phyloP scores from a whole-genome alignment of 257 asterid species.

The Euphrasia confusa region DNA sequence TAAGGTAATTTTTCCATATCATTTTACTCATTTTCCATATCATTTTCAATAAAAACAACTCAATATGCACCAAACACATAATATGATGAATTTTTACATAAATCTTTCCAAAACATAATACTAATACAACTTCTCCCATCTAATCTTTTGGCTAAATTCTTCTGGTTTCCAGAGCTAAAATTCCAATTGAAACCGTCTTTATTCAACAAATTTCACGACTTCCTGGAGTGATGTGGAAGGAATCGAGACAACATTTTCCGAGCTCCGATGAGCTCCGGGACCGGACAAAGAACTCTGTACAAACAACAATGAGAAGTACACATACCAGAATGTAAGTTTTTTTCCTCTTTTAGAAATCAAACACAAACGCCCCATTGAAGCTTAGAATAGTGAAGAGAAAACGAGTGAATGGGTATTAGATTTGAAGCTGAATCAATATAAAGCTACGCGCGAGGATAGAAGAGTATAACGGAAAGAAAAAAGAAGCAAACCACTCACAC shows the following conservation, averaged over 20 bases:
- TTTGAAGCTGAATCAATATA: too few species aligned
- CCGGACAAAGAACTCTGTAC: conserved; percentile 19
- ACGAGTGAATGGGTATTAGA: too few species aligned
- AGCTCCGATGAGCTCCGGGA: conserved; percentile 10
- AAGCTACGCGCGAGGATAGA: not conserved
- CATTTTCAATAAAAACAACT: too few species aligned
- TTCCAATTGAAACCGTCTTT: too few species aligned
- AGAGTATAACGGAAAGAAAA: not conserved
- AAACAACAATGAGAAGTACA: not conserved
- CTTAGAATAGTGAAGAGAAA: not conserved
- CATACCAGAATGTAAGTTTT: not conserved
- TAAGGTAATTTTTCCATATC: not conserved
- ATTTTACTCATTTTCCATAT: too few species aligned
- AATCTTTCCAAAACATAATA: too few species aligned
- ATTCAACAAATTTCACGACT: not conserved
- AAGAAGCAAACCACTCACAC: conserved; percentile 4
- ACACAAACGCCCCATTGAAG: not conserved
- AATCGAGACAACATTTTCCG: conserved; percentile 16
- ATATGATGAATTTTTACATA: too few species aligned
- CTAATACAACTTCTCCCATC: too few species aligned
- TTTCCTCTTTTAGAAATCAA: not conserved
- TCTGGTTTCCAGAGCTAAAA: too few species aligned
- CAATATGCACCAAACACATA: too few species aligned
- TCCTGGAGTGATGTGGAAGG: conserved; percentile 14
- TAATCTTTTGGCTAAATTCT: too few species aligned